phyloP scores from a whole-genome alignment of 2,329 filamentous ascomycete species.

The Arthroderma sp. region DNA sequence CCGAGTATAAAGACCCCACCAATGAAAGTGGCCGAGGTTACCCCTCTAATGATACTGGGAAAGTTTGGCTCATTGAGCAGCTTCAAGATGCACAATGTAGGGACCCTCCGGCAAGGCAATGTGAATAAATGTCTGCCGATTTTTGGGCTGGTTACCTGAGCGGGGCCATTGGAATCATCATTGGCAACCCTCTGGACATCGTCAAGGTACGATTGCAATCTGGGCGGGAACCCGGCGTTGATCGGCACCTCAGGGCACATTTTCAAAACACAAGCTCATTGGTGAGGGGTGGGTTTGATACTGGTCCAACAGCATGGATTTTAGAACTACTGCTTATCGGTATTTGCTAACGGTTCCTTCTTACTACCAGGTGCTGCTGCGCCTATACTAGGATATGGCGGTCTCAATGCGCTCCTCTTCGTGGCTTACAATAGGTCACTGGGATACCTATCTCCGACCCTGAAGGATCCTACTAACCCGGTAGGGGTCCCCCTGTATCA shows the following conservation, averaged over 20 bases:
- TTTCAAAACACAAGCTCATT: constrained; percentile 25
- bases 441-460: constrained; percentile 39
- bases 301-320: background rate
- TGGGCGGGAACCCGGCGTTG: constrained; percentile 13
- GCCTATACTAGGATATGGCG: constrained; percentile 78
- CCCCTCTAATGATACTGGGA: no score
- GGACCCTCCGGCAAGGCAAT: background rate
- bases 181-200: constrained; percentile 75
- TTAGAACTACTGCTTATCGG: no score
- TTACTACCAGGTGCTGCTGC: constrained; percentile 55
- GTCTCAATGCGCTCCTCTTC: constrained; percentile 80
- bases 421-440: constrained; percentile 82
- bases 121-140: constrained; percentile 58
- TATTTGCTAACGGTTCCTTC: background rate
- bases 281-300: constrained; percentile 22
- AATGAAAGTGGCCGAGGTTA: no score
- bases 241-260: constrained; percentile 17
- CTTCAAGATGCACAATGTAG: no score
- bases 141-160: constrained; percentile 91
- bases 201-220: constrained; percentile 74
- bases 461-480: constrained; percentile 32
- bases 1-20: background rate
- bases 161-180: constrained; percentile 71
- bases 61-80: no score
- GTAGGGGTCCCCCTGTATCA: constrained; percentile 44